Evolutionary conservation across 371 early-diverging fungal genomes (phyloP), one percentile per base, ranked within the genome.

Genomic region (Sporodiniella umbellata): DNA sequence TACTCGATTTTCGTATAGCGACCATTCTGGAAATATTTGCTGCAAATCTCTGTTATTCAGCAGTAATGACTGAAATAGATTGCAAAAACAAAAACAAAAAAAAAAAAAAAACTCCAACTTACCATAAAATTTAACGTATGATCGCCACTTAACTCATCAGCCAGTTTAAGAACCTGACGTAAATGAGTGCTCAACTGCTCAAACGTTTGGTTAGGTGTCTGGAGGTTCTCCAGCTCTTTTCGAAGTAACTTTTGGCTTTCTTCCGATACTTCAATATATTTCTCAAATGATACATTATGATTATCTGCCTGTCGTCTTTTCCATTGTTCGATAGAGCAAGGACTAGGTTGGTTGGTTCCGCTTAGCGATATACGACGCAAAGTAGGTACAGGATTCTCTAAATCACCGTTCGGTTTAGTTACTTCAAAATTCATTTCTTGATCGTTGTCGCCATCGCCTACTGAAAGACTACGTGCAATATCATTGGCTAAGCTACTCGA

Each of bases 21-120:
- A 55, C 75, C 75, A 75, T 43, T 71, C 75, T 11, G 71, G 71
- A 33, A 60, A 75, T 19, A 75, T 59, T 66, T 66, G 23, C 21
- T 43, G 22, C 8, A 2, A 21, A 5, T 22, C 15, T n/a, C 8
- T 22, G 8, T 40, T 40, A 8, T n/a, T n/a, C n/a, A n/a, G n/a
- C n/a, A n/a, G n/a, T n/a, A n/a, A n/a, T n/a, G n/a, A n/a, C n/a
- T n/a, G n/a, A n/a, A n/a, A n/a, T n/a, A n/a, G n/a, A n/a, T n/a
- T n/a, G n/a, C 15, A 15, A 35, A 35, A 37, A 37, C 24, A 15
- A 37, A 37, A 37, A 10, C 4, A 17, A 4, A 21, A 25, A 17
- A 4, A 39, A 2, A 26, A 24, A 15, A 21, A 15, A 6, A 40
- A 37, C 12, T 4, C 10, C 5, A 12, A 33, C 37, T 54, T 66